A percentile compares a stretch with the other conserved stretches of the same genome.
Conservation (phyloP, 768 basidiomycete genomes). For the Leucocoprinus birnbaumii region DNA sequence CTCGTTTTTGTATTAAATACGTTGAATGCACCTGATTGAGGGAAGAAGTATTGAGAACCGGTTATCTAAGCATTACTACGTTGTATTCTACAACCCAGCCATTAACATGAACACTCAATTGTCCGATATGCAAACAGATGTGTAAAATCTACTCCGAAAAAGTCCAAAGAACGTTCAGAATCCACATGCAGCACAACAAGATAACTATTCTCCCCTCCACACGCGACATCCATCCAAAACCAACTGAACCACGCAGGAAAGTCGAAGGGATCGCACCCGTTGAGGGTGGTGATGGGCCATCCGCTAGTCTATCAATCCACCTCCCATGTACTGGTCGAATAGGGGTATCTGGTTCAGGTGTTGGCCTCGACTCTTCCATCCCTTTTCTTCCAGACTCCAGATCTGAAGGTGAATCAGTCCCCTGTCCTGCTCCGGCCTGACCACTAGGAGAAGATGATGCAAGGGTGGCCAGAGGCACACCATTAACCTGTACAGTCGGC, state of each 20-base stretch:
- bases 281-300: conserved; percentile 23
- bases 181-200: conserved; percentile 47
- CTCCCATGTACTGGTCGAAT: conserved; percentile 26
- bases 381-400: conserved; percentile 20
- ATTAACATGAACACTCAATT: neutral
- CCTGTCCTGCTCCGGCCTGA: conserved; percentile 11
- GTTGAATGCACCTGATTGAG: no score
- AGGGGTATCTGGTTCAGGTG: conserved; percentile 37
- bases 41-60: no score
- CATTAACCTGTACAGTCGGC: conserved; percentile 22
- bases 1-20: no score
- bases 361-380: conserved; percentile 17
- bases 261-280: conserved; percentile 18
- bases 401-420: conserved; percentile 15
- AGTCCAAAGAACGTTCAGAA: conserved; percentile 48
- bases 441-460: neutral
- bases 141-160: conserved; percentile 12
- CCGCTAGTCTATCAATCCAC: conserved; percentile 52
- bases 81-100: neutral
- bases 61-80: no score
- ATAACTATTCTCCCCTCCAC: conserved; percentile 33
- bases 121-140: neutral
- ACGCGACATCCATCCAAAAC: conserved; percentile 20
- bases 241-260: conserved; percentile 24
- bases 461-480: conserved; percentile 11